Base-by-base conservation (phyloP, 495 filamentous ascomycete genomes). In the Talaromyces borbonicus region DNA sequence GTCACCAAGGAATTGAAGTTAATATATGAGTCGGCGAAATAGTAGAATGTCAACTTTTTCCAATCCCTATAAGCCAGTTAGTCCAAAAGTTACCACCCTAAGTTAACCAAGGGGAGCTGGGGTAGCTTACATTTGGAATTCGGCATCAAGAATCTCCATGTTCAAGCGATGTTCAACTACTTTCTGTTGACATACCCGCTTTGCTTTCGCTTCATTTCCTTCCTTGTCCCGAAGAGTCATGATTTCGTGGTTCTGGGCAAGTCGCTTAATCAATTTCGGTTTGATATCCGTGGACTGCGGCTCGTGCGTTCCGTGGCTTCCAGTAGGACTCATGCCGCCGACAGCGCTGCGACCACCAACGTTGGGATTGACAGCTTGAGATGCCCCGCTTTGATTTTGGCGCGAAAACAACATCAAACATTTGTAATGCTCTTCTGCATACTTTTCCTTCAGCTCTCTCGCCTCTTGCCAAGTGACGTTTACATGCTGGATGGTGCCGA, bases 111-210 rank as follows among this genome's bases (percentile, higher is more conserved):
- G 9, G 6, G 31, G 12, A 35, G 4, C 5, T n/a, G 31, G 31
- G 5, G 16, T 4, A 25, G 74, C 87, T 76, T 71, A 95, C 92
- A 95, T 88, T 57, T 98, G 92, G 60, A 94, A 98, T 62, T 98
- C 92, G n/a, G 92, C 92, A 63, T 98, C 92, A 11, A 98, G 77
- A 48, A 98, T 96, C 57, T 98, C 92, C 92, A 98, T 96, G 48
- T 90, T 86, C 8, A 98, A 75, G 32, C 86, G 83, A 65, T 97
- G 90, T 54, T 97, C 92, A 37, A 79, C 81, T 29, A 95, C 93
- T 61, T 98, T 98, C 54, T 90, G 84, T 69, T 94, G 90, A 54
- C 88, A 96, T 35, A 95, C 81, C 19, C 92, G 80, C 67, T 96
- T 96, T 11, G 92, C 92, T 57, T 97, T 98, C 26, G 93, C 93